Conservation (phyloP, 2,329 filamentous ascomycete genomes). For the Verticillium tricorpus region DNA sequence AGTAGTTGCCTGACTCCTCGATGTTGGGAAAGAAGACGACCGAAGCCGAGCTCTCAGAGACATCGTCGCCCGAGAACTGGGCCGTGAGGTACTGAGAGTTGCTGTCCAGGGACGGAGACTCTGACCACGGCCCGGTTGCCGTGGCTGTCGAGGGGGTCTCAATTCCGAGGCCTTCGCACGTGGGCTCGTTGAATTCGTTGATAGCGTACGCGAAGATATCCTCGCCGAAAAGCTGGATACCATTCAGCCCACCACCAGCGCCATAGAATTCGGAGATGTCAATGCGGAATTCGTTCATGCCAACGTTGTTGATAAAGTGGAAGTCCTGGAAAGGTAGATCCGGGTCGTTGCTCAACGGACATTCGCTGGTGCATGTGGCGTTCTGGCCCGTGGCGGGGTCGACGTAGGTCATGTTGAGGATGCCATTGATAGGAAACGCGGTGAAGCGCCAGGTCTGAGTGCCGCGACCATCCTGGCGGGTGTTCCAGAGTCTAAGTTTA, state of each 20-base stretch:
- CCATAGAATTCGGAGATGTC: slow-evolving; percentile 89
- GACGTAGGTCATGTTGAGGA: slow-evolving; percentile 92
- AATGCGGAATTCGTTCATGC: slow-evolving; percentile 82
- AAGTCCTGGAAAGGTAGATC: slow-evolving; percentile 78
- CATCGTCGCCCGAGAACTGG: slow-evolving; percentile 46
- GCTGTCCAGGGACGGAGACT: slow-evolving; percentile 63
- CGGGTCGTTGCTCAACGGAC: slow-evolving; percentile 72
- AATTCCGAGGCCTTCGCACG: slow-evolving; percentile 58
- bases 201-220: slow-evolving; percentile 84
- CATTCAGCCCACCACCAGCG: slow-evolving; percentile 74
- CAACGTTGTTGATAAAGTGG: slow-evolving; percentile 79
- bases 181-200: slow-evolving; percentile 81
- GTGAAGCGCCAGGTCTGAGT: slow-evolving; percentile 86
- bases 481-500: slow-evolving; percentile 85
- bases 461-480: slow-evolving; percentile 74
- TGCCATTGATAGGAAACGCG: slow-evolving; percentile 79
- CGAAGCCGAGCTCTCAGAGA: slow-evolving; percentile 55
- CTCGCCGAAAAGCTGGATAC: slow-evolving; percentile 82
- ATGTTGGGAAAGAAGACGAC: slow-evolving; percentile 83
- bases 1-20: slow-evolving; percentile 85
- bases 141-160: slow-evolving; percentile 63
- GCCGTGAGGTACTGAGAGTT: slow-evolving; percentile 74
- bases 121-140: slow-evolving; percentile 68
- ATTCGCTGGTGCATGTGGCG: slow-evolving; percentile 71
- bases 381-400: slow-evolving; percentile 68